Evolutionary conservation across 1,284 basidiomycete genomes (phyloP), one percentile per base, ranked within the genome.

Genomic region (Boletus mariae): DNA sequence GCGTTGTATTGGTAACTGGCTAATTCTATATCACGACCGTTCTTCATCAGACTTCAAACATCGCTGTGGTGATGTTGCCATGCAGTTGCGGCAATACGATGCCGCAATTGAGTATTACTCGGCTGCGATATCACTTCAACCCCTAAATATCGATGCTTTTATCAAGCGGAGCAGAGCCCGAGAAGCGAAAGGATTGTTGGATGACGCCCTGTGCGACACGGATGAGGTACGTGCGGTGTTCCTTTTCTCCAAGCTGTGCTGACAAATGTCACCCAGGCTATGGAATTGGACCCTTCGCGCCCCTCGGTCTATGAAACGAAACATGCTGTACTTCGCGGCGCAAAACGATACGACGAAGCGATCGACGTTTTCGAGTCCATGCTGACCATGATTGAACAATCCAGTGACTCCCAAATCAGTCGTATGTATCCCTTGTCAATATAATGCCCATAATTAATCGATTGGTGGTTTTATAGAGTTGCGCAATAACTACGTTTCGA

Each of bases 381-480:
- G 51, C 13, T 52, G 25, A 29, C 31, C 32, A 48, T 48, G 32
- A 31, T 52, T n/a, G 51, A 52, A 42, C 25, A 48, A 11, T 52
- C 51, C 15, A 42, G 10, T 5, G 38, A 52, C 32, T 5, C 45
- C 11, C 10, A 5, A 35, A 35, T 52, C 45, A 42, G 9, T 12
- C n/a, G 51, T 52, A 48, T 6, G 51, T 43, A 5, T 20, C 5
- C 15, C 15, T 11, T 10, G 26, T 48, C 38, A 20, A 34, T 23
- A 12, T 20, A 28, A n/a, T 35, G 10, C 4, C 37, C 31, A 47
- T 7, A 20, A 32, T 40, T 52, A 29, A 28, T 26, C 9, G 25
- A 47, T 20, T 47, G 45, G 23, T 20, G 17, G 17, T 29, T 17
- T 48, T 11, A 28, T 12, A 52, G 51, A 29, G 15, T 28, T 47